phyloP scores from a whole-genome alignment of 495 filamentous ascomycete species.

The Xylaria venustula region DNA sequence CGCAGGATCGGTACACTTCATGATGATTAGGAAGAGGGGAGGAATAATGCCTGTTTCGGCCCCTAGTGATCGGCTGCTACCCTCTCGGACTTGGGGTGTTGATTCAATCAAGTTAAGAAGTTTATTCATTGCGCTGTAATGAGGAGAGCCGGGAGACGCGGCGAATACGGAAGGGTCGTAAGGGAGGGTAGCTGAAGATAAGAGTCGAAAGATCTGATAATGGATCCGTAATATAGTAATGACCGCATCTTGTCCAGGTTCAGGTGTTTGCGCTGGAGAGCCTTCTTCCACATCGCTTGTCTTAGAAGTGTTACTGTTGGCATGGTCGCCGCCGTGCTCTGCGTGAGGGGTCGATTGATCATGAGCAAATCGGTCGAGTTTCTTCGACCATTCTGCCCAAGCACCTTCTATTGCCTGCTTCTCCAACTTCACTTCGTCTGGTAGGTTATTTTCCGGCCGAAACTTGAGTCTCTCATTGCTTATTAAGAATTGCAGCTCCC shows the following conservation, averaged over 20 bases:
- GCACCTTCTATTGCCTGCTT: constrained; percentile 12
- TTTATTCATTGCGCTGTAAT: not conserved
- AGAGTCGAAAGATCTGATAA: not conserved
- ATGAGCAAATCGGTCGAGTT: not conserved
- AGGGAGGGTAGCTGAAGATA: not conserved
- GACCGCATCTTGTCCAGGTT: not conserved
- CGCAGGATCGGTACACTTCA: constrained; percentile 5
- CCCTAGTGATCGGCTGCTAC: not conserved
- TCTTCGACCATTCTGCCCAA: constrained; percentile 2
- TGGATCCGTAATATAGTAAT: not conserved
- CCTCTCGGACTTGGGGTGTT: not conserved
- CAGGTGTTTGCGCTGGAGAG: not conserved
- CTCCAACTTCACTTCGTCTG: constrained; percentile 12
- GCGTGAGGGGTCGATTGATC: not conserved
- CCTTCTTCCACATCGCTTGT: not conserved
- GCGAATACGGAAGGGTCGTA: not conserved
- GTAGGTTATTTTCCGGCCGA: constrained; percentile 5
- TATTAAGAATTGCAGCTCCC: constrained; percentile 20
- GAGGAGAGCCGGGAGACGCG: not conserved
- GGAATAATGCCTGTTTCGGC: constrained; percentile 2
- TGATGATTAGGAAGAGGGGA: constrained; percentile 1
- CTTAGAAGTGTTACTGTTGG: not conserved
- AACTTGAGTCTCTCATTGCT: constrained; percentile 7
- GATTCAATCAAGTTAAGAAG: constrained; percentile 1
- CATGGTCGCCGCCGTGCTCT: too few species aligned